Evolutionary conservation across 495 filamentous ascomycete genomes (phyloP).

Genomic region (Parmelia sp.): DNA sequence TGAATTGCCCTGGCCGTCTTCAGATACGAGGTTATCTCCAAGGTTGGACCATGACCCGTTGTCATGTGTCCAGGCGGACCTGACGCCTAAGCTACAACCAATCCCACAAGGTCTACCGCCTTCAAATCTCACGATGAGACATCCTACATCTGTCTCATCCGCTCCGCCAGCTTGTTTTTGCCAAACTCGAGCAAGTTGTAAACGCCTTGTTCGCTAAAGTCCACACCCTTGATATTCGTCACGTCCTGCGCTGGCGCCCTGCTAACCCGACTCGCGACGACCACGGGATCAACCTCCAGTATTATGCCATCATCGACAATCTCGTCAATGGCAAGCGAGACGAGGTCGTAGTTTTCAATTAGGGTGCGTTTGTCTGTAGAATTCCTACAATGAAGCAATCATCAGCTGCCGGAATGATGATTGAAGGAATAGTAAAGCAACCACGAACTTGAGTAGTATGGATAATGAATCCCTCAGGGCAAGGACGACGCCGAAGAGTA

Average conservation of each 20-base stretch:
- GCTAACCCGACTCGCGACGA: slow-evolving; percentile 85
- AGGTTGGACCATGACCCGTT: not conserved
- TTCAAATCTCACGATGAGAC: not conserved
- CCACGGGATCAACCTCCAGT: slow-evolving; percentile 89
- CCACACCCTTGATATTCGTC: slow-evolving; percentile 80
- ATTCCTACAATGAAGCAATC: slow-evolving; percentile 48
- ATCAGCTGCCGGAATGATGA: slow-evolving; percentile 8
- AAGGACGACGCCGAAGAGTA: slow-evolving; percentile 88
- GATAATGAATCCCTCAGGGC: slow-evolving; percentile 83
- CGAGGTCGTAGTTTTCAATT: slow-evolving; percentile 93
- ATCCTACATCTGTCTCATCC: slow-evolving; percentile 65
- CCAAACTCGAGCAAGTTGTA: slow-evolving; percentile 94
- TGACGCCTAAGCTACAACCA: not conserved
- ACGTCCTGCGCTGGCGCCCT: slow-evolving; percentile 86
- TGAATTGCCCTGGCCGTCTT: not conserved
- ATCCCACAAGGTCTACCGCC: not conserved
- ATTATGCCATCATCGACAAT: slow-evolving; percentile 96
- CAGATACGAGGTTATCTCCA: not conserved
- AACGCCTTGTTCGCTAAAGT: slow-evolving; percentile 91
- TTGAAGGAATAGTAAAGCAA: slow-evolving; percentile 1
- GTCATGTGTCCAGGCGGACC: not conserved
- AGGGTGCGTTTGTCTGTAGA: slow-evolving; percentile 95
- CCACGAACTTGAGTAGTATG: slow-evolving; percentile 79
- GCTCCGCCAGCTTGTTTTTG: slow-evolving; percentile 84
- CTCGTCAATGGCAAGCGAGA: slow-evolving; percentile 89